Evolutionary conservation across 2,329 filamentous ascomycete genomes (phyloP).

Genomic region (Trichoderma atrobrunneum): DNA sequence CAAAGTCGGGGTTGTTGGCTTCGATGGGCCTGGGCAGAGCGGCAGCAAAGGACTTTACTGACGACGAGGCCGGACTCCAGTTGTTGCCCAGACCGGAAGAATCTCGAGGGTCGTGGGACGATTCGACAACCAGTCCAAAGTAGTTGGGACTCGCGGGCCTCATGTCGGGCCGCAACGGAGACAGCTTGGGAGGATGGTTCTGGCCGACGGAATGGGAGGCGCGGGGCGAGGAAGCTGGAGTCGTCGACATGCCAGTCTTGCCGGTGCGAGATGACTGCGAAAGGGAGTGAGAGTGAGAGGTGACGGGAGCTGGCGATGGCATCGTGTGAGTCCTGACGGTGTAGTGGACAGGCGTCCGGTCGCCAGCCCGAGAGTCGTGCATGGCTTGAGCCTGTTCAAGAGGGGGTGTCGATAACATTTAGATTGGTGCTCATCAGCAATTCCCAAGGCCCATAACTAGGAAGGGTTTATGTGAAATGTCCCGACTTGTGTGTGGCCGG

Average conservation of each 20-base stretch:
- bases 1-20: constrained; percentile 71
- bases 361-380: constrained; percentile 35
- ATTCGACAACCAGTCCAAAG: constrained; percentile 72
- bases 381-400: constrained; percentile 25
- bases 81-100: constrained; percentile 66
- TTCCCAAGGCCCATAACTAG: constrained; percentile 10
- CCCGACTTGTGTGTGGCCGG: not conserved
- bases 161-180: constrained; percentile 40
- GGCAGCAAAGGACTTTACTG: constrained; percentile 66
- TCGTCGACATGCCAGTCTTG: constrained; percentile 43
- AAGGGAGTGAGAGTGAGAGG: constrained; percentile 34
- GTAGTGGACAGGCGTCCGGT: constrained; percentile 39
- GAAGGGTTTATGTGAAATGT: not conserved
- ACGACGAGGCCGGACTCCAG: constrained; percentile 71
- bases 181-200: constrained; percentile 50
- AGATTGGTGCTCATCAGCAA: constrained; percentile 1
- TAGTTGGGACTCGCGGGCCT: constrained; percentile 75
- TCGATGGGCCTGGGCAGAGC: constrained; percentile 69
- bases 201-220: constrained; percentile 55
- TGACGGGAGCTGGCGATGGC: constrained; percentile 35
- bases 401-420: constrained; percentile 17
- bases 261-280: constrained; percentile 42
- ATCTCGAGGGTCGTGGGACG: constrained; percentile 58
- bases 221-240: constrained; percentile 52
- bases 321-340: constrained; percentile 47